Evolutionary conservation across 2,329 filamentous ascomycete genomes (phyloP).

Genomic region (Calonectria pseudoreteaudii): DNA sequence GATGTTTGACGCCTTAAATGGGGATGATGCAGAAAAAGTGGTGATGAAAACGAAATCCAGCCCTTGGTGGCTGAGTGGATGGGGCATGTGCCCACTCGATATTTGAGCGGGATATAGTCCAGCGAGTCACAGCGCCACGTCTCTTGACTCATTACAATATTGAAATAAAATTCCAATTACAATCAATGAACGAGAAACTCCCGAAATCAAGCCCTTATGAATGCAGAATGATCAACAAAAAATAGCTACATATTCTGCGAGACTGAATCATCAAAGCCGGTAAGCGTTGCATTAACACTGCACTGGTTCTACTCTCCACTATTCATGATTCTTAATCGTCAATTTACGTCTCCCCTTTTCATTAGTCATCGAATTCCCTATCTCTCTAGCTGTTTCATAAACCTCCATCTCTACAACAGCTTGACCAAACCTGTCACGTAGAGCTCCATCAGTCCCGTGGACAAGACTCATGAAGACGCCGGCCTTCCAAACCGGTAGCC

Average conservation of each 20-base stretch:
- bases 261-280: too few relatives aligned
- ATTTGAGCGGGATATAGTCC: background rate
- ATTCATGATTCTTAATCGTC: background rate
- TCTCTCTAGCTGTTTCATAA: background rate
- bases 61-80: background rate
- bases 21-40: background rate
- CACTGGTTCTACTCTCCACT: background rate
- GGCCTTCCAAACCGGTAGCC: background rate
- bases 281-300: too few relatives aligned
- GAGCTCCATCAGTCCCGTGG: background rate
- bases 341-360: background rate
- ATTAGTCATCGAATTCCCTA: background rate
- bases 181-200: too few relatives aligned
- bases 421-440: background rate
- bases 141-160: too few relatives aligned
- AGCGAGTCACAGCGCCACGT: too few relatives aligned
- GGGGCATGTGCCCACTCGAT: background rate
- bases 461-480: constrained; percentile 3
- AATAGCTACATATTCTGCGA: too few relatives aligned
- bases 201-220: too few relatives aligned
- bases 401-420: background rate
- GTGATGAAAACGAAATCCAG: background rate
- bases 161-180: too few relatives aligned
- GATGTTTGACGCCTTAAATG: background rate
- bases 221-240: too few relatives aligned